Conservation (phyloP, 495 filamentous ascomycete genomes). For the Aspergillus heteromorphus region DNA sequence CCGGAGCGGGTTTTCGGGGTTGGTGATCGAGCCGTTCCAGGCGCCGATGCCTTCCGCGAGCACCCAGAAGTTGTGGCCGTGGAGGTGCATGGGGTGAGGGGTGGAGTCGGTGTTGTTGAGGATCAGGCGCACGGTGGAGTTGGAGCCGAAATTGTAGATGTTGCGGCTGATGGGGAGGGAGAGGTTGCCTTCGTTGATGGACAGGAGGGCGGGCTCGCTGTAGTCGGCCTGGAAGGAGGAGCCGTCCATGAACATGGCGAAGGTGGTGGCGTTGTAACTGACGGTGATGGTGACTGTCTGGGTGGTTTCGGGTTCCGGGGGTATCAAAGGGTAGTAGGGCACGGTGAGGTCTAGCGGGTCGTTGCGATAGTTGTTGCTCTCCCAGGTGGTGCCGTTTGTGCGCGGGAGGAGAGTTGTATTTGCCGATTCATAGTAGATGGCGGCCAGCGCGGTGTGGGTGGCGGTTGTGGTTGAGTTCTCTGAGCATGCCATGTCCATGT, state of each 20-base stretch:
- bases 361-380: neutral
- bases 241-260: slow-evolving; percentile 7
- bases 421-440: slow-evolving; percentile 20
- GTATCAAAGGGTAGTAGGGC: no score
- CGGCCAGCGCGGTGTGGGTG: slow-evolving; percentile 21
- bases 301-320: no score
- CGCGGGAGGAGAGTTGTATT: slow-evolving; percentile 15
- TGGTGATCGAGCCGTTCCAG: no score
- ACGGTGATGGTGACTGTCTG: slow-evolving; percentile 3
- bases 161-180: no score
- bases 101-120: no score
- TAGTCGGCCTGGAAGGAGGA: slow-evolving; percentile 21
- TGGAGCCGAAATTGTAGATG: no score
- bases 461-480: slow-evolving; percentile 34
- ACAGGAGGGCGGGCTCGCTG: slow-evolving; percentile 17
- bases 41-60: slow-evolving; percentile 52
- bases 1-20: no score
- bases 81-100: slow-evolving; percentile 80
- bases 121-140: no score
- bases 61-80: slow-evolving; percentile 65
- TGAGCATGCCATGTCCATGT: slow-evolving; percentile 43
- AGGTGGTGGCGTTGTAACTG: slow-evolving; percentile 7
- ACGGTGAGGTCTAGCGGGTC: no score
- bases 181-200: slow-evolving; percentile 11
- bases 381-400: slow-evolving; percentile 10